A percentile compares a stretch with the other conserved stretches of the same genome.
These are phyloP conservation scores for Ophiostoma triangulosporum DNA, from an alignment of 2,329 filamentous ascomycete genomes.

Conservation along the genomic window DNA sequence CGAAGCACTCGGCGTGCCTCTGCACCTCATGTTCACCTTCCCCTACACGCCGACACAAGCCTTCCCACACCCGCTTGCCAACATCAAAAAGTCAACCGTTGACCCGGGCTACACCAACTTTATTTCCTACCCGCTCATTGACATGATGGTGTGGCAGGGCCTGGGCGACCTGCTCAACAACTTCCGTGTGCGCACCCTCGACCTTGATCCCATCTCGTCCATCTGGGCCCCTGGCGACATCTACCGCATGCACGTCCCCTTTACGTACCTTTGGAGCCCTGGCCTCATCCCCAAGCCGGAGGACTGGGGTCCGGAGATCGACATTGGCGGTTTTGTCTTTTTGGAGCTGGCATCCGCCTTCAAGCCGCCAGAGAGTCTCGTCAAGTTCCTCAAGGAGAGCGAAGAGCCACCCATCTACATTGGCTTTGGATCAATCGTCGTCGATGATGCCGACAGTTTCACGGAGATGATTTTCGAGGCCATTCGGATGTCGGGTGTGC, in stretches of 20 bases:
- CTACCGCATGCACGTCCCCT: conserved; percentile 60
- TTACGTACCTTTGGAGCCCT: conserved; percentile 61
- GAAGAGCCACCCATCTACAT: conserved; percentile 55
- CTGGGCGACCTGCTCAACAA: conserved; percentile 66
- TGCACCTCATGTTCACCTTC: conserved; percentile 84
- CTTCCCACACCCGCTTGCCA: conserved; percentile 67
- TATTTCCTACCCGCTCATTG: conserved; percentile 66
- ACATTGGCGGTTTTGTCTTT: conserved; percentile 69
- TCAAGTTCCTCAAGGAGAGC: conserved; percentile 41
- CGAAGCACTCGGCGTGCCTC: conserved; percentile 60
- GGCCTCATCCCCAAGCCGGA: conserved; percentile 51
- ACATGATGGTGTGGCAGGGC: conserved; percentile 87
- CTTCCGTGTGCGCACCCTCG: conserved; percentile 55
- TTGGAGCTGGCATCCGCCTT: conserved; percentile 53
- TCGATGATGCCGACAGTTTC: conserved; percentile 56
- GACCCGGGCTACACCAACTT: conserved; percentile 65
- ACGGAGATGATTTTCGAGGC: conserved; percentile 61
- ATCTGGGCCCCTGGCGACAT: conserved; percentile 65
- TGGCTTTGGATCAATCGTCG: conserved; percentile 63
- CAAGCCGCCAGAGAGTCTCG: conserved; percentile 40
- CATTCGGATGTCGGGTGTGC: conserved; percentile 49
- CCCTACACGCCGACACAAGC: conserved; percentile 63
- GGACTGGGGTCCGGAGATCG: conserved; percentile 57
- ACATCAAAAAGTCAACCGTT: conserved; percentile 58
- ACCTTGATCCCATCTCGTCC: conserved; percentile 59